These are phyloP conservation scores for Chrysanthemum lavandulifolium DNA, from an alignment of 129 eudicot genomes.

Conservation along the genomic window DNA sequence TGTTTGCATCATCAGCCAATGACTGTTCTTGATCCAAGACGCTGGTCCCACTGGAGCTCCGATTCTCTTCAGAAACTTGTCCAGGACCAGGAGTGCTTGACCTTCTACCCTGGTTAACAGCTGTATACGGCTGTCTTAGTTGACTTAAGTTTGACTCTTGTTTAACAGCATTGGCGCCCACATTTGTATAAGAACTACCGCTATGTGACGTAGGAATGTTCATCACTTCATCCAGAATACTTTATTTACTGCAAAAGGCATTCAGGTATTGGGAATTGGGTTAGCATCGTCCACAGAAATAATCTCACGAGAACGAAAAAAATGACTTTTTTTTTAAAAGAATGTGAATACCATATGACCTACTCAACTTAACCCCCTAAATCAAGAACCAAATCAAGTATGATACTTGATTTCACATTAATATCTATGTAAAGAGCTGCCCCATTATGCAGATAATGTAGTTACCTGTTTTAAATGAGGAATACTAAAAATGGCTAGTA, in stretches of 20 bases:
- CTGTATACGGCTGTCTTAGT: slow-evolving; percentile 22
- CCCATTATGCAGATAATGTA: not conserved
- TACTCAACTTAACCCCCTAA: not conserved
- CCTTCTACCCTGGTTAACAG: slow-evolving; percentile 10
- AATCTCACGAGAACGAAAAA: not conserved
- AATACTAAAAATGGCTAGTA: not conserved
- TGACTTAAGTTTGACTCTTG: slow-evolving; percentile 34
- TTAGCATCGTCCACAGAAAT: slow-evolving; percentile 9
- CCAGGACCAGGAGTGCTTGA: not conserved
- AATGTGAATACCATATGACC: not conserved
- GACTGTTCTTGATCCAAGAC: slow-evolving; percentile 35
- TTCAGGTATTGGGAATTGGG: slow-evolving; percentile 1
- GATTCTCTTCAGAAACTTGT: slow-evolving; percentile 30
- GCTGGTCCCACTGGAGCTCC: slow-evolving; percentile 35
- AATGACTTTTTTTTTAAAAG: not conserved
- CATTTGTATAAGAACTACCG: slow-evolving; percentile 33
- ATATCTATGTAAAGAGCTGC: slow-evolving; percentile 1
- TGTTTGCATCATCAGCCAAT: slow-evolving; percentile 45
- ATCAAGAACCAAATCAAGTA: slow-evolving; percentile 4
- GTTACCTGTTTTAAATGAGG: not conserved
- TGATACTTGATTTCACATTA: not conserved
- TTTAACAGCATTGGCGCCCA: slow-evolving; percentile 37
- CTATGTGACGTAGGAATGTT: slow-evolving; percentile 27
- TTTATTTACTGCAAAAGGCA: slow-evolving; percentile 27
- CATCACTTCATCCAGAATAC: not conserved